Conservation (phyloP, 2,329 filamentous ascomycete genomes). For the Teratosphaeria nubilosa region DNA sequence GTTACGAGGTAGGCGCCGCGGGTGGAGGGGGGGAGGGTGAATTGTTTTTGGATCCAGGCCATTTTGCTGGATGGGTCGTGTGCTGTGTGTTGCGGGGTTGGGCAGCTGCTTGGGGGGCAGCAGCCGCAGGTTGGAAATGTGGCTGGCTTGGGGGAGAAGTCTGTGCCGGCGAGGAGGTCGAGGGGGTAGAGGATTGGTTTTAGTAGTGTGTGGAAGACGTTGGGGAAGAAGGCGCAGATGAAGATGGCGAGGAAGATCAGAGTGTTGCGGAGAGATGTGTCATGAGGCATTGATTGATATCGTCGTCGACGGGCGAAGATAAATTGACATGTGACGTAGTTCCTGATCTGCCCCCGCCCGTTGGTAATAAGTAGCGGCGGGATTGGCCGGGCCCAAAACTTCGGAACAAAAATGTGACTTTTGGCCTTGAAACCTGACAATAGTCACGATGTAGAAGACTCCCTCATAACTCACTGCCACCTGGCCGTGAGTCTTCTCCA, state of each 20-base stretch:
- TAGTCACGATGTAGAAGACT: background rate
- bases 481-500: background rate
- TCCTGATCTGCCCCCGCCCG: background rate
- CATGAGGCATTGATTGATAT: conserved; percentile 8
- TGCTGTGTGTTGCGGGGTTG: conserved; percentile 15
- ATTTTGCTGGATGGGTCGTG: conserved; percentile 10
- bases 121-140: conserved; percentile 20
- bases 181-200: conserved; percentile 27
- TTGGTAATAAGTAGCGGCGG: background rate
- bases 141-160: conserved; percentile 17
- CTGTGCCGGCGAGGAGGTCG: conserved; percentile 11
- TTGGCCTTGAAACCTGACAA: background rate
- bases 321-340: background rate
- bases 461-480: background rate
- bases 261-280: conserved; percentile 26
- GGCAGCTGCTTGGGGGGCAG: conserved; percentile 22
- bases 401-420: background rate
- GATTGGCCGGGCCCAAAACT: background rate
- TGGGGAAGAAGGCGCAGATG: conserved; percentile 42
- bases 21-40: conserved; percentile 64
- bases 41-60: conserved; percentile 76
- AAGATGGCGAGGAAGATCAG: conserved; percentile 40
- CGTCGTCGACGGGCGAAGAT: background rate
- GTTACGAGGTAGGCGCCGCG: conserved; percentile 88
- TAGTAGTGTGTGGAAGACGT: conserved; percentile 32